Base-by-base conservation (phyloP, 106 monocot genomes). In the Alisma plantagoaquatica region DNA sequence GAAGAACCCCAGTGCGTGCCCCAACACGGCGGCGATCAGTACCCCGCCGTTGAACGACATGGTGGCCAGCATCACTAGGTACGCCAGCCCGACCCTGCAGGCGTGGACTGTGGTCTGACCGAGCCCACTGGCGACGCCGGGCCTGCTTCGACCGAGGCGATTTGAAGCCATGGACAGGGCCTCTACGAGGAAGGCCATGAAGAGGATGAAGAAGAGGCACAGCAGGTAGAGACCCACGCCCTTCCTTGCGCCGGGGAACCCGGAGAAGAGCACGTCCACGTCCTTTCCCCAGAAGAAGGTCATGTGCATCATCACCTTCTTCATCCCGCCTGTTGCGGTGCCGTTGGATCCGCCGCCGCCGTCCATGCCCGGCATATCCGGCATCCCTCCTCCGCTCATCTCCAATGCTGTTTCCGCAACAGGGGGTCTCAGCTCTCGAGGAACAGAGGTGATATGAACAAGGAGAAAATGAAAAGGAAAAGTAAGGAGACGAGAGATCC, bases 31-130 rank as follows among this genome's bases (percentile, higher is more conserved):
- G 7, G 42, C 79, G 9, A 75, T 18, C 23, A 84, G 17, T 3
- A 79, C 61, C 5, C 84, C 84, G 10, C 53, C 84, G 49, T 84
- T 84, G 46, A 84, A 84, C 20, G 84, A 84, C 84, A 84, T 84
- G 43, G 79, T 46, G 1, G 84, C 75, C 17, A 84, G 56, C 84
- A 84, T 79, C 20, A 72, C 59, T 17, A 84, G 11, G 67, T 75
- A 84, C 15, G 63, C 51, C 16, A 79, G 24, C 1, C 63, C 84
- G 15, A 79, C 53, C 15, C 75, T 43, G 1, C 61, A 4, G 43
- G 65, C 66, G 61, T 75, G 75, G 31, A 68, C 41, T 31, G 41
- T 67, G 2, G 78, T 66, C 52, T 29, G 54, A 26, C 26, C 42
- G 30, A 80, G 31, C 30, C 72, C 67, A 16, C 28, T 35, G 10